A percentile compares a stretch with the other conserved stretches of the same genome.
These are phyloP conservation scores for Fusarium ramigenum DNA, from an alignment of 2,329 filamentous ascomycete species.

Conservation along the genomic window DNA sequence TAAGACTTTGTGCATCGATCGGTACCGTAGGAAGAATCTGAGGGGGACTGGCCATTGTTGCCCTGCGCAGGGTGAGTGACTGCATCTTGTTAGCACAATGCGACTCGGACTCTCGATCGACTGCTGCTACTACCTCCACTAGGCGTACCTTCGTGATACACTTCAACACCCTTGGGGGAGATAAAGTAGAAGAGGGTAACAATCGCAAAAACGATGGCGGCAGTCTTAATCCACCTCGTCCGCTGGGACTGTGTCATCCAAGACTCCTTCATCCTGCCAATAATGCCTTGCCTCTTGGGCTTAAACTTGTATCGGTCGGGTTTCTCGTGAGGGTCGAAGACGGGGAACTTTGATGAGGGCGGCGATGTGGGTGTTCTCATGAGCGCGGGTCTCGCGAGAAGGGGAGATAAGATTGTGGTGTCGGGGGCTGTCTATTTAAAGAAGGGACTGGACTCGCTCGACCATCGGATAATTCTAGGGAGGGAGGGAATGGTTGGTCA, in stretches of 20 bases:
- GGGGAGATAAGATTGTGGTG: constrained; percentile 17
- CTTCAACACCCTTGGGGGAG: constrained; percentile 65
- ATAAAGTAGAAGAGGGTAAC: constrained; percentile 72
- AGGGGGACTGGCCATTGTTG: constrained; percentile 60
- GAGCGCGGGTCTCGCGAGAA: constrained; percentile 41
- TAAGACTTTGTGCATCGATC: constrained; percentile 83
- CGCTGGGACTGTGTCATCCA: constrained; percentile 72
- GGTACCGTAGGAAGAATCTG: constrained; percentile 72
- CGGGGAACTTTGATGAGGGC: constrained; percentile 64
- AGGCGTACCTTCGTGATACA: constrained; percentile 58
- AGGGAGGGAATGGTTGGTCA: not conserved
- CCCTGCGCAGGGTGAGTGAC: constrained; percentile 38
- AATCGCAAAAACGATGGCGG: constrained; percentile 67
- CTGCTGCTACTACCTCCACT: constrained; percentile 22
- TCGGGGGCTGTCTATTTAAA: constrained; percentile 20
- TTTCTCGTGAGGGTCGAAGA: constrained; percentile 72
- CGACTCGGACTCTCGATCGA: not conserved
- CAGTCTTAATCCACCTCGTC: constrained; percentile 72
- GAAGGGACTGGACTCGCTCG: constrained; percentile 40
- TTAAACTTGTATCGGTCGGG: constrained; percentile 65
- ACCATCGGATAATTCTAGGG: constrained; percentile 34
- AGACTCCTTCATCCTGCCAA: constrained; percentile 66
- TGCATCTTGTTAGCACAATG: constrained; percentile 22
- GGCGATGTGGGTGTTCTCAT: constrained; percentile 74
- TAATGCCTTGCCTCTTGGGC: constrained; percentile 57